Evolutionary conservation across 169 alveolate genomes (phyloP).

Genomic region (Ichthyophthirius multifiliis): DNA sequence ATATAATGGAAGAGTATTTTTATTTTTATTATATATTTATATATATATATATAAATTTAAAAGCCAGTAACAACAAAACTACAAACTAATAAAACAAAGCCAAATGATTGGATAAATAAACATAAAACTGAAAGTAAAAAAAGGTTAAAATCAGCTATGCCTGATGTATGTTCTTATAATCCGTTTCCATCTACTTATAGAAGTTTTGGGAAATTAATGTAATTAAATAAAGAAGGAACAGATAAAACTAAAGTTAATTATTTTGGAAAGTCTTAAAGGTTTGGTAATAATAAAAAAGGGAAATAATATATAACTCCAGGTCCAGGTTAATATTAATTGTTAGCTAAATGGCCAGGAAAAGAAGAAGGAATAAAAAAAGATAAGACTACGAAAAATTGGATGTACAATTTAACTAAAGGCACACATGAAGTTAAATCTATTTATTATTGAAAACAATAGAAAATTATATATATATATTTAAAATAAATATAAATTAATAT

Average conservation of each 20-base stretch:
- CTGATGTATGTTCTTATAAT: constrained; percentile 35
- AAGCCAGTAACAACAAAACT: constrained; percentile 12
- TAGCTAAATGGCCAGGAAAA: constrained; percentile 28
- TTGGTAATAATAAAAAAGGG: constrained; percentile 26
- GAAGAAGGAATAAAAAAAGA: not conserved
- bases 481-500: too few relatives aligned
- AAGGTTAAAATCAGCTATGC: constrained; percentile 22
- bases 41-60: not conserved
- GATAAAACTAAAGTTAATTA: not conserved
- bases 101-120: constrained; percentile 26
- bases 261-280: constrained; percentile 29
- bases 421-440: not conserved
- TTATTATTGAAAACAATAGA: constrained; percentile 19
- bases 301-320: constrained; percentile 31
- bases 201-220: constrained; percentile 4
- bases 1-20: not conserved
- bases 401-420: constrained; percentile 10
- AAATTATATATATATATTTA: too few relatives aligned
- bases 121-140: constrained; percentile 26
- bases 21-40: too few relatives aligned
- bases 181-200: constrained; percentile 11
- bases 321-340: constrained; percentile 24
- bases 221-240: not conserved
- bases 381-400: constrained; percentile 1
- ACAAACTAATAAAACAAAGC: constrained; percentile 23